Evolutionary conservation across 768 basidiomycete species (phyloP), one percentile per base, ranked within the genome.

Genomic region (Termitomyces sp.): DNA sequence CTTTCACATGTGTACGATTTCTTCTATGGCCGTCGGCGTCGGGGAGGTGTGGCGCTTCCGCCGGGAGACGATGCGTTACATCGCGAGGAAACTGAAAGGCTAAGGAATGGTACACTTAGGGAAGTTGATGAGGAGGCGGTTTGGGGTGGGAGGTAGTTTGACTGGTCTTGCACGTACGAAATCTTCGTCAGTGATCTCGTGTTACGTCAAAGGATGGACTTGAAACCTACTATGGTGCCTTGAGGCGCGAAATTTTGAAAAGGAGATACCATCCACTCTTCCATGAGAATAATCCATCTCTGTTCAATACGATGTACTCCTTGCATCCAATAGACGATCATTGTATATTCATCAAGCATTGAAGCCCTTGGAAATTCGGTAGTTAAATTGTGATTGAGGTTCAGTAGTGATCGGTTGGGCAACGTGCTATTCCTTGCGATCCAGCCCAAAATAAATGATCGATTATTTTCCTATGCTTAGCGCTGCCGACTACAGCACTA

Each of bases 1-100:
- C 68, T 72, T 0, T 70, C 81, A 0, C 64, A 76, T 21, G 49
- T 82, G 2, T 84, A 81, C n/a, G 51, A 61, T 25, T 62, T 66
- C 29, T 71, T 75, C 43, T 63, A 63, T 34, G 58, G 51, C 1
- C 61, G 56, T 17, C 32, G 31, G 16, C 59, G 32, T 14, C 49
- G 59, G 21, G 31, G 40, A 27, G 43, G 23, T 11, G 54, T 66
- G 32, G 63, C 68, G 48, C 62, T 73, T 34, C 64, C 61, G 17
- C 53, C 64, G 14, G 64, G 64, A 37, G 63, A 70, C 34, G 45
- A 61, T 44, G 60, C 43, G 12, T 21, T 60, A 21, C 59, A 63
- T 46, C 58, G 50, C 16, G 59, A 50, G 31, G 53, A 46, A 14
- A 11, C 38, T 16, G 58, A 58, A 19, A 45, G 47, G 38, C 53